Evolutionary conservation across 129 eudicot genomes (phyloP), one percentile per base, ranked within the genome.

Genomic region (Centella asiatica): DNA sequence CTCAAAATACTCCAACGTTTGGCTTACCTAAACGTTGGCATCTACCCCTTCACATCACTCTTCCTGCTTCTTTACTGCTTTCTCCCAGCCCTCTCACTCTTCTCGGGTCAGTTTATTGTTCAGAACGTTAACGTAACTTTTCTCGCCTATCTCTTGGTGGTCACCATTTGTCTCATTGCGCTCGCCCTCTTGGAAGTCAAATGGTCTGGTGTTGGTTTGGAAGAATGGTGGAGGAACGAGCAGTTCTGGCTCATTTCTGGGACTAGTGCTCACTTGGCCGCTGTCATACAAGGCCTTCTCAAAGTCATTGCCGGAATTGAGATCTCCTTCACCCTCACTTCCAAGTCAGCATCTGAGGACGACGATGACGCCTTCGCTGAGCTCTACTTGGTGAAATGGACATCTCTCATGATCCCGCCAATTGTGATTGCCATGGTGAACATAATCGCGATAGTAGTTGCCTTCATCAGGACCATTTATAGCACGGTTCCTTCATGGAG

Each of bases 151-250:
- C 63, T 67, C 40, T 27, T 53, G 61, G n/a, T 14, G 5, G 56
- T 49, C 7, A 65, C 60, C 22, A 49, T 65, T 8, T 65, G 69
- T 60, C 32, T 65, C 23, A 67, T 67, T 28, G 26, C 71, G 25
- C 63, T 67, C 1, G 63, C 71, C 28, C 26, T 67, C 32, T 23
- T 67, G n/a, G 62, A 67, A 25, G 71, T 55, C 0, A 67, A 67
- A 54, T 67, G 71, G 71, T 67, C 63, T 3, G 71, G 71, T 5
- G 63, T 67, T 10, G 71, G 7, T 1, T 42, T 67, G 25, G 71
- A 67, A 33, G 31, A 67, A 18, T 67, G 71, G 71, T 67, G 71
- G 71, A 67, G 71, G 39, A 67, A 67, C 63, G 71, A 67, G n/a
- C 71, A 67, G 36, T 67, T 67, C 34, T 67, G 71, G 71, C 71